Conservation (phyloP, 192 early-diverging fungal species). For the Backusella tarrabulga region DNA sequence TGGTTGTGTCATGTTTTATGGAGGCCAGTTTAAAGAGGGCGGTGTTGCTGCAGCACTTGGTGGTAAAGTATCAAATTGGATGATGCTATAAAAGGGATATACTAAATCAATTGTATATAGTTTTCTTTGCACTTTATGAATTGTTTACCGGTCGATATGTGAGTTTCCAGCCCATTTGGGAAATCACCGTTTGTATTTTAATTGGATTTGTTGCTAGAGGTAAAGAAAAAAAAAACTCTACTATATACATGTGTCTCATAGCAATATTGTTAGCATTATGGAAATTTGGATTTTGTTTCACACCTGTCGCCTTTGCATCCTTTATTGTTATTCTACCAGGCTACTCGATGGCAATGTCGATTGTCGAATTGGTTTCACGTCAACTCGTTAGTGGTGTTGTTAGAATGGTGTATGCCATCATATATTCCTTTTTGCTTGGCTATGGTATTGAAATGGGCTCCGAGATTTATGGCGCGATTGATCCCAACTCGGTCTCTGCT, state of each 20-base stretch:
- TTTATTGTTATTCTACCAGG: slow-evolving; percentile 72
- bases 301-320: slow-evolving; percentile 56
- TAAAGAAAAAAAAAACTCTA: background rate
- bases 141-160: slow-evolving; percentile 50
- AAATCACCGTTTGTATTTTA: slow-evolving; percentile 44
- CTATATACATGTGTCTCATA: background rate
- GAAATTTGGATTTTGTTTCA: slow-evolving; percentile 60
- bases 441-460: slow-evolving; percentile 66
- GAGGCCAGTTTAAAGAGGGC: slow-evolving; percentile 66
- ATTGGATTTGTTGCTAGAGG: slow-evolving; percentile 43
- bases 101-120: background rate
- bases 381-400: slow-evolving; percentile 90
- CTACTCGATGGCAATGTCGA: slow-evolving; percentile 74
- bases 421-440: slow-evolving; percentile 74
- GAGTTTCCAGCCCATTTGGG: slow-evolving; percentile 47
- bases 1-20: slow-evolving; percentile 65
- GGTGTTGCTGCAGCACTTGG: slow-evolving; percentile 50
- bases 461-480: slow-evolving; percentile 12
- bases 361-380: slow-evolving; percentile 84
- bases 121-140: slow-evolving; percentile 40
- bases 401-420: slow-evolving; percentile 77
- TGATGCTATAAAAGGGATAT: too few relatives aligned
- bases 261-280: slow-evolving; percentile 2
- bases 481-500: background rate
- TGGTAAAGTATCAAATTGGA: slow-evolving; percentile 11